These are phyloP conservation scores for Auricularia auricula-judae DNA, from an alignment of 768 basidiomycete species.

Conservation along the genomic window DNA sequence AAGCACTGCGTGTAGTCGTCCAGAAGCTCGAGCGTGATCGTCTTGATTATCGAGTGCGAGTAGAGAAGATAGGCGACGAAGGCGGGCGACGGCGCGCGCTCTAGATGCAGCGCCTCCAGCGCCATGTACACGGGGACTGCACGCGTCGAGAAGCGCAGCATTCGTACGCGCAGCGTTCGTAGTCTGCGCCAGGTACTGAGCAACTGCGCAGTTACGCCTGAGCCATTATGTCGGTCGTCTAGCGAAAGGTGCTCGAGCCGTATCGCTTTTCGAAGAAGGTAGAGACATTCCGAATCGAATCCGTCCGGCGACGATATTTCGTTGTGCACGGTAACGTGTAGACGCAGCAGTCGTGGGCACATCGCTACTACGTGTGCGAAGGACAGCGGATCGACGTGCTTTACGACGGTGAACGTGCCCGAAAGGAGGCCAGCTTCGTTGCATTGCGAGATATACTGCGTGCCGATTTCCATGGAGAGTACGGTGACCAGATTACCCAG, in stretches of 20 bases:
- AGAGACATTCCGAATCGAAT: neutral
- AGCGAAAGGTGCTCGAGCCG: neutral
- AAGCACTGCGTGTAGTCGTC: neutral
- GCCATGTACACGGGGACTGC: neutral
- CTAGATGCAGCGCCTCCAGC: neutral
- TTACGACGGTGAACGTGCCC: neutral
- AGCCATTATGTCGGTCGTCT: neutral
- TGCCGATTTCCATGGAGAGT: neutral
- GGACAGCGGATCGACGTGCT: neutral
- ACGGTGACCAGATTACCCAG: neutral
- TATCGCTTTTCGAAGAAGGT: neutral
- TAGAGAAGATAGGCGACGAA: neutral
- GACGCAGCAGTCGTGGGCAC: neutral
- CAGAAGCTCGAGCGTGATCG: neutral
- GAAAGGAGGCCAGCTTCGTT: neutral
- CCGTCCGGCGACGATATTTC: neutral
- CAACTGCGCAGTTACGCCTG: neutral
- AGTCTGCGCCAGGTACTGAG: neutral
- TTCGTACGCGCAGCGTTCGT: neutral
- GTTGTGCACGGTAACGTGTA: neutral
- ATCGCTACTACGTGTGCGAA: neutral
- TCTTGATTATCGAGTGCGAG: neutral
- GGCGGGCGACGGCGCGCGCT: neutral
- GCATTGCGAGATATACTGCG: neutral
- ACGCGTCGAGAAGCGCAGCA: neutral